Percentiles rank a stretch among this genome's conserved stretches.
Evolutionary conservation across 352 stramenopile species (phyloP).

Genomic region (Pythium aquatile): DNA sequence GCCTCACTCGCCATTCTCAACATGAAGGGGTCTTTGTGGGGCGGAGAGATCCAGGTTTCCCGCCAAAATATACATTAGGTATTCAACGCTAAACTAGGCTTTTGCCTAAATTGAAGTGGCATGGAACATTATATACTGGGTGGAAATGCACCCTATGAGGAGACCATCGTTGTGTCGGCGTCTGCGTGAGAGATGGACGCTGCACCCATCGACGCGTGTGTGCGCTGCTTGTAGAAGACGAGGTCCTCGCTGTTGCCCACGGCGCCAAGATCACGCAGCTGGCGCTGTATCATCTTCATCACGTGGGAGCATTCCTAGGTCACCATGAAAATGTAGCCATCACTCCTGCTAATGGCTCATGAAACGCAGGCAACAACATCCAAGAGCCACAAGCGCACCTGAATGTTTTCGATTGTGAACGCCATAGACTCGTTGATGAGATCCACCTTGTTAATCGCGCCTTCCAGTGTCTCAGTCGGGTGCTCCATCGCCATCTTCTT

Average conservation of each 20-base stretch:
- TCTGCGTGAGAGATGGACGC: not conserved
- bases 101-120: not conserved
- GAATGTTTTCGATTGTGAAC: constrained; percentile 80
- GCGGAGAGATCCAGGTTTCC: not conserved
- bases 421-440: constrained; percentile 79
- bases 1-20: constrained; percentile 15
- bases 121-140: not conserved
- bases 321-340: not conserved
- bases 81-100: not conserved
- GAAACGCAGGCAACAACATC: not conserved
- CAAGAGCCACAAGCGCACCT: constrained; percentile 25
- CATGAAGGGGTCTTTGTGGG: constrained; percentile 1
- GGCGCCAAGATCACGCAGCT: constrained; percentile 52
- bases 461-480: constrained; percentile 37
- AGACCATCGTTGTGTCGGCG: not conserved
- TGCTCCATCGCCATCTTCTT: constrained; percentile 34
- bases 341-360: too few species aligned
- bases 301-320: constrained; percentile 57
- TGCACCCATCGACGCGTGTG: not conserved
- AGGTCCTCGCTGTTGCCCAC: constrained; percentile 38
- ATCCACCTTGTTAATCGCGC: constrained; percentile 67
- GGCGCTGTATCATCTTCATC: constrained; percentile 67
- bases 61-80: constrained; percentile 3
- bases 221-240: constrained; percentile 27
- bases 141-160: not conserved